Evolutionary conservation across 164 flowering plant species (phyloP), one percentile per base, ranked within the genome.

Genomic region (Magnolia sinica): DNA sequence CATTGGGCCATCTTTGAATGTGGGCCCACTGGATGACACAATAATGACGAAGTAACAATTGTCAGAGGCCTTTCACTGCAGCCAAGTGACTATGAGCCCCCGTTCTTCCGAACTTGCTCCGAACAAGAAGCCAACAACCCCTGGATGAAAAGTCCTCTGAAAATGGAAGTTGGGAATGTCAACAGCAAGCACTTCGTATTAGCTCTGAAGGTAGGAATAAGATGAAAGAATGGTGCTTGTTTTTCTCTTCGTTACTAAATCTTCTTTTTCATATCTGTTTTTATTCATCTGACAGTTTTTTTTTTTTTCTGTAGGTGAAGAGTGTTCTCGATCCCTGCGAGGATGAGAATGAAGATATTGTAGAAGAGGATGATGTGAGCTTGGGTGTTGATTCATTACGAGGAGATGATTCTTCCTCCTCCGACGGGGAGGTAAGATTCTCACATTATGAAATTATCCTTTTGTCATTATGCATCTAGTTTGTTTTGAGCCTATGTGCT

Each of bases 301-400:
- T 71, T 14, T 74, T 20, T 18, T 19, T 71, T 64, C 64, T 79
- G 74, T 87, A 96, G 98, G 98, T 96, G 51, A 93, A 91, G 76
- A 96, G 97, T 73, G 86, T 91, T 76, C 97, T 96, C 29, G 99
- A 93, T 86, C 98, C 98, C 64, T 95, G 99, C 81, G 97, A 91
- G 86, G 95, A 91, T 80, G 98, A 95, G 79, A 91, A 89, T 79
- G 90, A 91, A 55, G 90, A 81, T 67, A 74, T 77, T 65, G 84
- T 87, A 75, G 92, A 87, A 63, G 92, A 88, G 74, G 89, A 80
- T n/a, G 80, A 83, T 23, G 88, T 84, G 72, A 89, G 92, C 84
- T 82, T 93, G 82, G 95, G 91, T 70, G 92, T 74, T 66, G 96
- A 90, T 82, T 91, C 97, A 79, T 77, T 75, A 37, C 81, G 85